Evolutionary conservation across 78 protist genomes (phyloP).

Genomic region (slime mould (Dictyostelium discoideum)): dicty_2.7 NC_007091.3:2146501-2147000

Average conservation of each 20-base stretch:
- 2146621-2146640: no score
- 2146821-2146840: no score
- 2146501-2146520: neutral
- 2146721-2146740: neutral
- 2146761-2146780: constrained; percentile 17
- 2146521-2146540: neutral
- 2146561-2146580: no score
- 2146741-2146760: constrained; percentile 8
- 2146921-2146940: constrained; percentile 25
- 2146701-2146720: neutral
- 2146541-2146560: neutral
- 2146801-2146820: neutral
- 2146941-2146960: constrained; percentile 54
- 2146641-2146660: no score
- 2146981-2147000: constrained; percentile 79
- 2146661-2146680: neutral
- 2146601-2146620: no score
- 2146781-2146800: neutral
- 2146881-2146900: no score
- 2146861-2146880: neutral
- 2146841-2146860: neutral
- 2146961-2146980: constrained; percentile 73
- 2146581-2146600: no score
- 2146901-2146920: constrained; percentile 55
- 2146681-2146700: neutral